phyloP scores from a whole-genome alignment of 2,329 filamentous ascomycete species.

The Colletotrichum sp. region DNA sequence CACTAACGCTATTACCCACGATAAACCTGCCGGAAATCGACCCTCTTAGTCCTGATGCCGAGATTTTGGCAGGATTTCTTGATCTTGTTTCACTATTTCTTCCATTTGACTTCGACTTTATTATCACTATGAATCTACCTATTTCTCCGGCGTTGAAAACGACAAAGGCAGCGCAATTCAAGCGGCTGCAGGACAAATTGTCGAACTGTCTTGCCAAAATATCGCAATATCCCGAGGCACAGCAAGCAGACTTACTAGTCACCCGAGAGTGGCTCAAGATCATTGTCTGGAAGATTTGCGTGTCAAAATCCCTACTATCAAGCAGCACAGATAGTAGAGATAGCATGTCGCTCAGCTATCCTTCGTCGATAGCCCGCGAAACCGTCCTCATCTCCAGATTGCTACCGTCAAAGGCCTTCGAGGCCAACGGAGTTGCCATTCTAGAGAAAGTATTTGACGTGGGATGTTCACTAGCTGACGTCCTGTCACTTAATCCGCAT shows the following conservation, averaged over 20 bases:
- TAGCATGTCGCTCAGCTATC: constrained; percentile 30
- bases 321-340: constrained; percentile 17
- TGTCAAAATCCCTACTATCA: constrained; percentile 24
- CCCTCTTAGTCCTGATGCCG: constrained; percentile 23
- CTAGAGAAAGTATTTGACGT: constrained; percentile 39
- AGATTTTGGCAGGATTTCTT: constrained; percentile 33
- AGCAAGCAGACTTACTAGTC: constrained; percentile 29
- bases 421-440: constrained; percentile 36
- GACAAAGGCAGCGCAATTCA: not conserved
- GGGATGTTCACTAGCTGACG: constrained; percentile 34
- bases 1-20: constrained; percentile 27
- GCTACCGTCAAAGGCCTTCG: constrained; percentile 29
- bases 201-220: not conserved
- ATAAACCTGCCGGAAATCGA: constrained; percentile 25
- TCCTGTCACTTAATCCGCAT: constrained; percentile 10
- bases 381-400: constrained; percentile 26
- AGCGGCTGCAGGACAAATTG: not conserved
- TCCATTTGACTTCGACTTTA: constrained; percentile 30
- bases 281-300: constrained; percentile 32
- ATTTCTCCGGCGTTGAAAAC: not conserved
- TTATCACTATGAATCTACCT: constrained; percentile 30
- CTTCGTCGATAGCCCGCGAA: constrained; percentile 27
- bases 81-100: constrained; percentile 32
- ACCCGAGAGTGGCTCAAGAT: constrained; percentile 31
- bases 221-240: constrained; percentile 17